phyloP scores from a whole-genome alignment of 441 rosid genomes.

The Pelargonium australe region DNA sequence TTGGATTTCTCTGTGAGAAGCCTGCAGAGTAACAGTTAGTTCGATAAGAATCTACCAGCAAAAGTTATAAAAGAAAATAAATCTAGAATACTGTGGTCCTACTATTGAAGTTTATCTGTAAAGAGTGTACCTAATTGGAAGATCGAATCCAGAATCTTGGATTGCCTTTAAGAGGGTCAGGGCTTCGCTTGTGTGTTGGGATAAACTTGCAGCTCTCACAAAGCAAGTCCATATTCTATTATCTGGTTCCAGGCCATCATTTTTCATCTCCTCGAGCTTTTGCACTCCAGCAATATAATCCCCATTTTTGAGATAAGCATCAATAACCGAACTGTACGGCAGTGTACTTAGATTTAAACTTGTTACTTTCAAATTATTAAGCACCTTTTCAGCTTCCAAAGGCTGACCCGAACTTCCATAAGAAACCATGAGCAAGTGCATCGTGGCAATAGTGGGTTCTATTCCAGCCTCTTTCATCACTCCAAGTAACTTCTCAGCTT shows the following conservation, averaged over 20 bases:
- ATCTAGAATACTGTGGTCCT: slow-evolving; percentile 11
- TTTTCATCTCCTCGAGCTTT: slow-evolving; percentile 66
- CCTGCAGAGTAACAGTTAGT: slow-evolving; percentile 39
- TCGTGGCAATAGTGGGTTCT: slow-evolving; percentile 72
- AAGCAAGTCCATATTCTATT: slow-evolving; percentile 97
- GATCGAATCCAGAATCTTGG: slow-evolving; percentile 63
- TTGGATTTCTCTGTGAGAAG: slow-evolving; percentile 56
- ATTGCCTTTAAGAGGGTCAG: slow-evolving; percentile 60
- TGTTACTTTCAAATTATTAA: slow-evolving; percentile 57
- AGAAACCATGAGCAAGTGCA: slow-evolving; percentile 94
- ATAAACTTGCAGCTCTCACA: slow-evolving; percentile 80
- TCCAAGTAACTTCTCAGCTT: slow-evolving; percentile 62
- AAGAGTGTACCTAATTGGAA: slow-evolving; percentile 61
- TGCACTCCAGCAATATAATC: slow-evolving; percentile 65
- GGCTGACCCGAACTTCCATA: slow-evolving; percentile 88
- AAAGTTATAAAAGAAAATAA: background rate
- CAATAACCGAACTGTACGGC: slow-evolving; percentile 80
- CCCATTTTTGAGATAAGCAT: slow-evolving; percentile 70
- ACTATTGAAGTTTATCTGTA: slow-evolving; percentile 5
- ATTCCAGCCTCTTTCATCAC: slow-evolving; percentile 81
- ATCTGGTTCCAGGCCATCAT: slow-evolving; percentile 73
- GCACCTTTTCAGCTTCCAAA: slow-evolving; percentile 79
- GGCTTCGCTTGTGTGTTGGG: slow-evolving; percentile 47
- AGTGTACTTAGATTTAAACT: slow-evolving; percentile 59
- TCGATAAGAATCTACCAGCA: slow-evolving; percentile 3